Evolutionary conservation across 345 rosid genomes (phyloP), one percentile per base, ranked within the genome.

Genomic region (Sonneratia alba): DNA sequence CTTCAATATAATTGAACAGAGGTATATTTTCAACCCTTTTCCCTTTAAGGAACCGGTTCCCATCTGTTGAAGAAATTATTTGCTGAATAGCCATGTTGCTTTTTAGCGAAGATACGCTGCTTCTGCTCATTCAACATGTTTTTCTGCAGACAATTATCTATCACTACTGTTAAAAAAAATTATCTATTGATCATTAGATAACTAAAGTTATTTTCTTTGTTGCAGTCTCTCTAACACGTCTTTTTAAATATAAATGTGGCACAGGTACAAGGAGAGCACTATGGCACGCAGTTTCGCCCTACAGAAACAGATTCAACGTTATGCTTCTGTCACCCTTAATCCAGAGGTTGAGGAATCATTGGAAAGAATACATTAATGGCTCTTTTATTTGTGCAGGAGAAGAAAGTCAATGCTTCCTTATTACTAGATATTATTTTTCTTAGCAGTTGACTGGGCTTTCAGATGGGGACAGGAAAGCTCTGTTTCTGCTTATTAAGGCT

Each of bases 381-480:
- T 62, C 18, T 6, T 62, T 62, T 62, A 34, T 32, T 34, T 62
- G 53, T 70, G 66, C 16, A 62, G 27, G 16, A 62, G 66, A 34
- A 10, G 66, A 27, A 10, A 24, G 69, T 71, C 63, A 67, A 48
- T 16, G 22, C 40, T 53, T 42, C 34, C 4, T 38, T 21, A 65
- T 70, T 36, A 59, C 21, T 24, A 64, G 51, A 49, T 36, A 66
- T 34, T 73, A 32, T 69, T 71, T 36, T 42, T 79, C 34, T 15
- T 69, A 85, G 83, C 87, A 94, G 98, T 81, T 91, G 84, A 71
- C 88, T 21, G 89, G 85, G 73, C 91, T 94, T 74, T 57, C 91
- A 6, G 82, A 84, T 70, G 83, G 74, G 67, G 98, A 91, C 77
- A 86, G 67, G 80, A 82, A 88, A 76, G 92, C 92, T 66, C 69